Evolutionary conservation across 179 eudicot genomes (phyloP).

Genomic region (Beta macrorhiza): DNA sequence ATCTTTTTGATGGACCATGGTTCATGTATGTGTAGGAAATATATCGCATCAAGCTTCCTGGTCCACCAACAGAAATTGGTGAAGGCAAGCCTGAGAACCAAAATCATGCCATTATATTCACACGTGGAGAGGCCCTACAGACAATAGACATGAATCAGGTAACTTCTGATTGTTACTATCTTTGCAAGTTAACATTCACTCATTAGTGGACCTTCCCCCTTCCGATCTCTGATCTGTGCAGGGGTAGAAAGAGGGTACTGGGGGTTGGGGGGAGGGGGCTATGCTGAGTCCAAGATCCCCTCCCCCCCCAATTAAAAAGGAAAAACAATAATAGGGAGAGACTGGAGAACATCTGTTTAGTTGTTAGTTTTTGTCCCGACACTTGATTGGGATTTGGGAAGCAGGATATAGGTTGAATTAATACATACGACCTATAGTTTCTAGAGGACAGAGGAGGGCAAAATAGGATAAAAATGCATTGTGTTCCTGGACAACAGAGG

Average conservation of each 20-base stretch:
- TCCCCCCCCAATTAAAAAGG: neutral
- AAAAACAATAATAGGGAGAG: neutral
- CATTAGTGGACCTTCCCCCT: neutral
- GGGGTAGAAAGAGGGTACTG: neutral
- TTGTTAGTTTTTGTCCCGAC: neutral
- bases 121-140: conserved; percentile 97
- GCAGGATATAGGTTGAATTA: neutral
- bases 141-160: conserved; percentile 99
- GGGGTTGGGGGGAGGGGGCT: neutral
- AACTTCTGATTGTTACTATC: conserved; percentile 8
- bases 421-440: neutral
- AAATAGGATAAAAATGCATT: neutral
- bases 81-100: conserved; percentile 99
- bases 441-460: neutral
- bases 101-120: conserved; percentile 95
- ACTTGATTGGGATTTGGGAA: neutral
- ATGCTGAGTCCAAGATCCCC: neutral
- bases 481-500: neutral
- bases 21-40: conserved; percentile 65
- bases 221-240: neutral
- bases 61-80: conserved; percentile 83
- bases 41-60: conserved; percentile 97
- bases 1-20: neutral
- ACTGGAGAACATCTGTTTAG: neutral
- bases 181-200: neutral